A percentile compares a stretch with the other conserved stretches of the same genome.
phyloP scores from a whole-genome alignment of 2,329 filamentous ascomycete species.

The Zymoseptoria brevis region DNA sequence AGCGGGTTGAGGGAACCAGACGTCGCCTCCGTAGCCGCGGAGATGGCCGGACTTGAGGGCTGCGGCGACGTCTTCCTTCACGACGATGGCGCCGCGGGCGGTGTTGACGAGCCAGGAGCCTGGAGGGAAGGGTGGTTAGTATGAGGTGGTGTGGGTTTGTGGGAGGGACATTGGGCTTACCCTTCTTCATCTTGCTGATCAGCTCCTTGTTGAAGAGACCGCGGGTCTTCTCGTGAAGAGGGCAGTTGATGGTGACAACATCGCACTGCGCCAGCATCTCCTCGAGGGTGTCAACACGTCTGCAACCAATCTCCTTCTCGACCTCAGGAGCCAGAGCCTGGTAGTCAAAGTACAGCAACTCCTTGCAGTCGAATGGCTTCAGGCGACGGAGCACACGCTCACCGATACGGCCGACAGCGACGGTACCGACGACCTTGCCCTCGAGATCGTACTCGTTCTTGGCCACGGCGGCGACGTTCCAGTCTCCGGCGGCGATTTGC shows the following conservation, averaged over 20 bases:
- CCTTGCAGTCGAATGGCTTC: slow-evolving; percentile 98
- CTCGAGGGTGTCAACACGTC: slow-evolving; percentile 80
- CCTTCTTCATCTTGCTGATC: slow-evolving; percentile 98
- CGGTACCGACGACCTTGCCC: slow-evolving; percentile 94
- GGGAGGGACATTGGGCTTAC: too few species aligned
- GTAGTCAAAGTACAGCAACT: slow-evolving; percentile 99
- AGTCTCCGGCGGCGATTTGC: slow-evolving; percentile 79
- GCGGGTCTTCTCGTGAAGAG: slow-evolving; percentile 93
- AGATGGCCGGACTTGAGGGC: slow-evolving; percentile 88
- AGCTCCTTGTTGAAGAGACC: slow-evolving; percentile 98
- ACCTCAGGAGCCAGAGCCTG: slow-evolving; percentile 78
- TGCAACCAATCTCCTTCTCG: slow-evolving; percentile 92
- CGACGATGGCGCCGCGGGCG: slow-evolving; percentile 94
- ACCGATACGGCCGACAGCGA: slow-evolving; percentile 93
- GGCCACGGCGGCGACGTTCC: slow-evolving; percentile 90
- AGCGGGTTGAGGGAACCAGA: slow-evolving; percentile 97
- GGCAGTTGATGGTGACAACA: slow-evolving; percentile 98
- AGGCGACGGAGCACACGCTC: slow-evolving; percentile 94
- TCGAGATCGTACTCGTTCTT: slow-evolving; percentile 99
- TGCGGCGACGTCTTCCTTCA: slow-evolving; percentile 96
- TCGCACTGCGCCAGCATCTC: slow-evolving; percentile 93
- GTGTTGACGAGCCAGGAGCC: slow-evolving; percentile 98
- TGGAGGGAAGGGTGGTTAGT: slow-evolving; percentile 25
- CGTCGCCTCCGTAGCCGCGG: slow-evolving; percentile 77
- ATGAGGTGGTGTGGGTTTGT: too few species aligned